Base-by-base conservation (phyloP, 768 basidiomycete species). In the Kwoniella bestiolae region DNA sequence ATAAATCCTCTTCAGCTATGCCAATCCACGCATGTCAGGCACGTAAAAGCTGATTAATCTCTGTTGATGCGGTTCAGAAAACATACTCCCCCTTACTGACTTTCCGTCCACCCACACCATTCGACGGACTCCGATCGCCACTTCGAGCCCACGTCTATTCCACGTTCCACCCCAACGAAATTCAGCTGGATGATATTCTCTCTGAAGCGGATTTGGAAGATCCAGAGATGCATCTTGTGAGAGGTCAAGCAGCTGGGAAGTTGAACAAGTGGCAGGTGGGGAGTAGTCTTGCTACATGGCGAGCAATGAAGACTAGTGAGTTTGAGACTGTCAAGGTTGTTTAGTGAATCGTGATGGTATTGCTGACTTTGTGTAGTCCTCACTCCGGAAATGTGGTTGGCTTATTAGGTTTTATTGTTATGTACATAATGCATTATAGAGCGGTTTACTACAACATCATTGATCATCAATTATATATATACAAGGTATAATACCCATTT, bases 241-340 rank as follows among this genome's bases (percentile, higher is more conserved):
- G 66, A 31, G 67, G 67, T 8, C 90, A 93, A 81, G 74, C 77
- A 45, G 80, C 84, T 41, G 91, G 91, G 74, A 84, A 84, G 29
- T 80, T 93, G 63, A 86, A 85, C 32, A 83, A 84, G 38, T 86
- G 90, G 84, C 91, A 94, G 78, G 81, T 85, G 28, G 83, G 83
- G 35, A 86, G 87, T 69, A 87, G 88, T 1, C 68, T 87, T 49
- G 85, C 87, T 46, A 91, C 92, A 72, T 96, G 93, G 93, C 84
- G 84, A 66, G 78, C 91, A 34, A 94, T 94, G 91, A 86, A 90
- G 62, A 81, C 87, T 44, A 69, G 76, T 77, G 31, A 68, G 76
- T 77, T 14, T 14, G 34, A 23, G 21, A 28, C 38, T n/a, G 18
- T 28, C 23, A 23, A 23, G 55, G 6, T 16, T 16, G 3, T 14